Evolutionary conservation across 352 stramenopile species (phyloP), one percentile per base, ranked within the genome.

Genomic region (Globisporangium viniferum): DNA sequence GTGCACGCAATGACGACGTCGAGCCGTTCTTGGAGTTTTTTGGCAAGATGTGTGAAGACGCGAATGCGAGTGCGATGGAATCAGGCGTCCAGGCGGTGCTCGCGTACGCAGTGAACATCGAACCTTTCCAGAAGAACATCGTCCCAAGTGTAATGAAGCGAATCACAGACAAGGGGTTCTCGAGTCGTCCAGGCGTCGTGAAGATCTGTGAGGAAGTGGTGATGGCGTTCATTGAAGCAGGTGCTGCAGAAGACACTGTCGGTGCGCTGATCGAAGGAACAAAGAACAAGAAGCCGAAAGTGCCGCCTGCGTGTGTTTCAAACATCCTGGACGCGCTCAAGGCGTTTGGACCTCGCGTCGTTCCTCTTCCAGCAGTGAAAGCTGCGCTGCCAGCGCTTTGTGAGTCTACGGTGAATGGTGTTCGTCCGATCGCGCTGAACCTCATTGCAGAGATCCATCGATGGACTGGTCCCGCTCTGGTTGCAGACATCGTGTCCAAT

Each of bases 251-350:
- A 70, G 82, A 93, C 48, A 95, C 89, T 5, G 75, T 94, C 10
- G 72, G 46, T 5, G 81, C 86, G 24, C 64, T 96, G 1, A 74
- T 96, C 24, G 88, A 95, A 86, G 89, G 88, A 33, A 92, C 87
- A 2, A 91, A 88, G 49, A 94, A 95, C 68, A 90, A 90, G 49
- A 96, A 96, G 60, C 89, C 88, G 1, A 96, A 96, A 35, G 88
- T 94, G 0, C 88, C 89, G 22, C 86, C 89, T 12, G 86, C 84
- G 0, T 95, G 89, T 80, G 73, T 84, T 0, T 71, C 73, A 3
- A 82, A 73, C 59, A 84, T 89, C 14, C 66, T 95, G 0, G 88
- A 95, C 41, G 76, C 80, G 8, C 75, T 96, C 27, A 90, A 91
- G 64, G 84, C 80, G 7, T 96, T 94, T 58, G 89, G 89, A n/a